Evolutionary conservation across 495 filamentous ascomycete genomes (phyloP), one percentile per base, ranked within the genome.

Genomic region (Xylaria sp.): DNA sequence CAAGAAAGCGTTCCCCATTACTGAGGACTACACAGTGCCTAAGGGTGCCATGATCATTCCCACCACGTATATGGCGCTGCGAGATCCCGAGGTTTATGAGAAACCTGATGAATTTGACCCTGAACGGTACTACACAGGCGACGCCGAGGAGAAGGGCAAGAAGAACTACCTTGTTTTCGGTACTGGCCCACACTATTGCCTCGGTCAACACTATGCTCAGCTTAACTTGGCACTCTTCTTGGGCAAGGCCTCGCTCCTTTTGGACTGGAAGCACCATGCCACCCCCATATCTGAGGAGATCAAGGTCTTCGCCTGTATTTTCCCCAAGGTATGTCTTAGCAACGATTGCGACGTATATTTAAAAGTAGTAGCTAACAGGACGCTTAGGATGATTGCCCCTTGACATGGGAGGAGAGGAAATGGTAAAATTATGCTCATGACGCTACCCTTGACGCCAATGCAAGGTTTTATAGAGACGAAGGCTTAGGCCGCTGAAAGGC

Each of bases 111-210:
- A 87, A 8, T 99, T 93, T 75, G 90, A 94, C 75, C 96, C 96
- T 4, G 96, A 99, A 71, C 90, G 96, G 68, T 99, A 96, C 90
- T 92, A 97, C 77, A 89, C 89, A 15, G 96, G 97, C 68, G 91
- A 91, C 72, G 96, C 96, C 5, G 96, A 98, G 81, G 83, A 82
- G 67, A 90, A 93, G 82, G 93, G 95, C 71, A 85, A 89, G 71
- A 99, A 98, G 90, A 99, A 99, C 84, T 99, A 91, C 88, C 87
- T 99, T 50, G 95, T 99, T 35, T 99, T 99, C 74, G 96, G 96
- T 72, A 96, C 93, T 7, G 96, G 96, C 15, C 92, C 96, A 72
- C 96, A 99, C 84, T 98, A 98, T 83, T 99, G 96, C 79, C 85
- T 99, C 62, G 96, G 96, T 59, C 96, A 98, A 84, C 91, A 90